Conservation (phyloP, 768 basidiomycete genomes). For the Chiua virens region DNA sequence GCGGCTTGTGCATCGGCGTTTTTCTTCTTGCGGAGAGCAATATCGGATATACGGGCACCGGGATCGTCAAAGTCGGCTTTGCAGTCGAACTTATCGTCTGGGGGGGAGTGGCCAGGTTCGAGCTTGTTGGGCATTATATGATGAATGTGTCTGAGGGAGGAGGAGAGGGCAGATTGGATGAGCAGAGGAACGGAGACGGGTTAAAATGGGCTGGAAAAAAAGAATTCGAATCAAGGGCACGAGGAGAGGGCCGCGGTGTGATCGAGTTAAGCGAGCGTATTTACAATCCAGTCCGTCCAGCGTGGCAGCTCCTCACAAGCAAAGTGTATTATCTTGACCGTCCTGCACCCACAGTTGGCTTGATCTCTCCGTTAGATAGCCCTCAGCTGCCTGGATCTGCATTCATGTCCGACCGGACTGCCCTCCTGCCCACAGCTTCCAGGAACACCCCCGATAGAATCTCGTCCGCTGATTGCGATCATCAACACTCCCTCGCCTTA, state of each 20-base stretch:
- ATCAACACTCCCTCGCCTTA: conserved; percentile 7
- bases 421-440: conserved; percentile 25
- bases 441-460: conserved; percentile 28
- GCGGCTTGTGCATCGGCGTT: conserved; percentile 89
- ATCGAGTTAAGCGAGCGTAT: conserved; percentile 39
- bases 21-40: conserved; percentile 80
- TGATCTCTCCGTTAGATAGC: too few relatives aligned
- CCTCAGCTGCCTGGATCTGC: conserved; percentile 25
- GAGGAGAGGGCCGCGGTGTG: conserved; percentile 52
- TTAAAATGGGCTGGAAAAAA: conserved; percentile 65
- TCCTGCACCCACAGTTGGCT: too few relatives aligned
- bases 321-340: too few relatives aligned
- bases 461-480: conserved; percentile 26
- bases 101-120: conserved; percentile 26
- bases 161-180: conserved; percentile 5
- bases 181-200: conserved; percentile 30
- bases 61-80: conserved; percentile 38
- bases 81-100: conserved; percentile 38
- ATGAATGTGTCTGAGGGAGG: neutral
- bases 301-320: conserved; percentile 19
- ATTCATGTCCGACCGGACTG: conserved; percentile 33
- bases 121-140: conserved; percentile 31
- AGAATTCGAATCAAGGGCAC: conserved; percentile 68
- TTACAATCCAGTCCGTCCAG: conserved; percentile 36
- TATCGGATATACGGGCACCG: conserved; percentile 53